These are phyloP conservation scores for Nepenthes mirabilis DNA, from an alignment of 148 eudicot genomes.

Conservation along the genomic window DNA sequence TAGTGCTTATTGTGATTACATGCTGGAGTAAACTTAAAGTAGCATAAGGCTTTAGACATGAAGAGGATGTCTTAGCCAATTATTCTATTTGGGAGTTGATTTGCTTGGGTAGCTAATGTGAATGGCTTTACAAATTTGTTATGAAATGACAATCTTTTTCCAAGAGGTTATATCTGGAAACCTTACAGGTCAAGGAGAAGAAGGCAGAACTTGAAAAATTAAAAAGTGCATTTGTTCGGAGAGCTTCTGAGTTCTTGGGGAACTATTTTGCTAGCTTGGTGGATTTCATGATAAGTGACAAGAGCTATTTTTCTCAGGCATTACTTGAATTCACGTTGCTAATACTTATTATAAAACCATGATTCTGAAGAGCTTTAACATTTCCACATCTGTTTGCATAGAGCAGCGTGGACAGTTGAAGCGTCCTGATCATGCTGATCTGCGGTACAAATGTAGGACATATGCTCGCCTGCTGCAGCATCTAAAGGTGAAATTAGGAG, in stretches of 20 bases:
- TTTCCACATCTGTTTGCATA: conserved; percentile 8
- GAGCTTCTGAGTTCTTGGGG: conserved; percentile 87
- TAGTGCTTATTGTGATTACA: too few species aligned
- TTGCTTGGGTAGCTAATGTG: neutral
- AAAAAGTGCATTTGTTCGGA: conserved; percentile 61
- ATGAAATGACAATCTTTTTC: neutral
- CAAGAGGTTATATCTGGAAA: neutral
- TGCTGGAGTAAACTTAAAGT: too few species aligned
- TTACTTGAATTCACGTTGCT: conserved; percentile 8
- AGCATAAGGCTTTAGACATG: too few species aligned
- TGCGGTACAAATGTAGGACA: conserved; percentile 86
- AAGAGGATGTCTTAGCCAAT: too few species aligned
- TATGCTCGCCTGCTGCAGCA: conserved; percentile 97
- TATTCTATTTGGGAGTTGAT: too few species aligned
- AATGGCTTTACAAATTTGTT: neutral
- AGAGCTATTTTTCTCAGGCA: conserved; percentile 97
- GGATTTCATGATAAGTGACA: conserved; percentile 91
- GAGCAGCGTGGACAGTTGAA: conserved; percentile 85
- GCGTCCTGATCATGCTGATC: conserved; percentile 98
- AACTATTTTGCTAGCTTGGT: conserved; percentile 86
- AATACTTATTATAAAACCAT: neutral
- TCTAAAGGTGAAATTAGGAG: conserved; percentile 44
- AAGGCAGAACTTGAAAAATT: conserved; percentile 75
- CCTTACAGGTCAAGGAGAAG: conserved; percentile 70
- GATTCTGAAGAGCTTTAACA: conserved; percentile 1